Evolutionary conservation across 441 rosid genomes (phyloP), one percentile per base, ranked within the genome.

Genomic region (Omphalea diandra): DNA sequence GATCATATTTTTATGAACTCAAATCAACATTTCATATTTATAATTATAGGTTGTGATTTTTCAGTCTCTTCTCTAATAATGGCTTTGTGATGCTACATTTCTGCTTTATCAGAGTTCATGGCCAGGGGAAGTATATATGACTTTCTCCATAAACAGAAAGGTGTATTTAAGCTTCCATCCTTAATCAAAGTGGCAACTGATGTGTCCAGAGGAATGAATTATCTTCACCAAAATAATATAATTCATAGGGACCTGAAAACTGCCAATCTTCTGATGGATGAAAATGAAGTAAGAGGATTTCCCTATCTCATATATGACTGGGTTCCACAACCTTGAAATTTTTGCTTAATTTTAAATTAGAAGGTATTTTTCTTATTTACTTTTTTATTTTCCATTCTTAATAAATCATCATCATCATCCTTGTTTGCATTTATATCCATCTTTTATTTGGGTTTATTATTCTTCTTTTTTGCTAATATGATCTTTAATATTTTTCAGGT

Each of bases 241-340:
- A 90, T 94, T 71, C 99, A 94, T 76, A 83, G 99, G 81, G 98
- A 94, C 84, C 80, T 95, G 73, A 95, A 95, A 79, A 88, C 97
- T 77, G 98, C 98, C 70, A 94, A 94, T 86, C 96, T 94, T 80
- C 87, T 92, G 56, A 95, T 92, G 98, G 98, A 95, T 77, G 99
- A 95, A 80, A 89, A 95, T 79, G 98, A 86, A 44, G 98, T 95
- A 89, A 87, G 91, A 73, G 52, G 27, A 59, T 67, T 33, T 57
- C 31, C 7, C 33, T 22, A 59, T 52, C 56, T 17, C 67, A 47
- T 53, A 41, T 24, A 29, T 46, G 11, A 62, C 15, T 58, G 12
- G 26, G 54, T 64, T 26, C 3, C 31, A 44, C 41, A 35, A 8
- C 52, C 5, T 63, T 49, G 56, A 29, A 26, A n/a, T n/a, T n/a